Conservation (phyloP, 2,329 filamentous ascomycete genomes). For the Aspergillus neoniger region DNA sequence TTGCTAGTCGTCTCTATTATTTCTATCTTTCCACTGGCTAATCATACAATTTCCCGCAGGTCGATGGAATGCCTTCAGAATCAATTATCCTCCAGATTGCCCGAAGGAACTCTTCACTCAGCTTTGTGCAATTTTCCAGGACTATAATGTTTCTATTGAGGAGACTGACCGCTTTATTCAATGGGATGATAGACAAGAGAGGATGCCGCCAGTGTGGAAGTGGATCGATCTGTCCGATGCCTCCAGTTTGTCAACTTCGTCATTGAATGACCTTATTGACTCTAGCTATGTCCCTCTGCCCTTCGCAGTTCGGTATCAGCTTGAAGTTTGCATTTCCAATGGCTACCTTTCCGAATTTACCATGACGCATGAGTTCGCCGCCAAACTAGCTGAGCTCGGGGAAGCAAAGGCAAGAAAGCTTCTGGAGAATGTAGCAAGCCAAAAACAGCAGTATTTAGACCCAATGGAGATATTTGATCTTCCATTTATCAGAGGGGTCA, state of each 20-base stretch:
- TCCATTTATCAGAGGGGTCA: slow-evolving; percentile 45
- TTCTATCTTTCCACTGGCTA: background rate
- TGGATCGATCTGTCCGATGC: slow-evolving; percentile 41
- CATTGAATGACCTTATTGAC: slow-evolving; percentile 36
- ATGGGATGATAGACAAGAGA: slow-evolving; percentile 30
- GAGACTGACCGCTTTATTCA: slow-evolving; percentile 45
- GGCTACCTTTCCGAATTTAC: slow-evolving; percentile 75
- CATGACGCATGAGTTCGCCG: slow-evolving; percentile 68
- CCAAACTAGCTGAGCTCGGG: slow-evolving; percentile 57
- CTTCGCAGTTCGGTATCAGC: slow-evolving; percentile 80
- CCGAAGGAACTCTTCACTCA: slow-evolving; percentile 40
- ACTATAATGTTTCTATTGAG: slow-evolving; percentile 69
- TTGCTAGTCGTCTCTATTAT: background rate
- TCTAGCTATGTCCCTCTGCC: slow-evolving; percentile 51
- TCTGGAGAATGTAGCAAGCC: slow-evolving; percentile 72
- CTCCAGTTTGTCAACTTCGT: slow-evolving; percentile 27
- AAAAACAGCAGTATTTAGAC: slow-evolving; percentile 63
- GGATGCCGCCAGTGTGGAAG: slow-evolving; percentile 37
- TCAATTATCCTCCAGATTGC: slow-evolving; percentile 47
- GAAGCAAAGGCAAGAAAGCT: slow-evolving; percentile 61
- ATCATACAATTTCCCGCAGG: slow-evolving; percentile 38
- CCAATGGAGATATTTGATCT: slow-evolving; percentile 72
- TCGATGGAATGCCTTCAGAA: slow-evolving; percentile 63
- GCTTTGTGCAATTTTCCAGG: slow-evolving; percentile 60
- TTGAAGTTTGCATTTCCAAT: slow-evolving; percentile 89